Evolutionary conservation across 352 stramenopile species (phyloP).

Genomic region (Pythium brassicae): DNA sequence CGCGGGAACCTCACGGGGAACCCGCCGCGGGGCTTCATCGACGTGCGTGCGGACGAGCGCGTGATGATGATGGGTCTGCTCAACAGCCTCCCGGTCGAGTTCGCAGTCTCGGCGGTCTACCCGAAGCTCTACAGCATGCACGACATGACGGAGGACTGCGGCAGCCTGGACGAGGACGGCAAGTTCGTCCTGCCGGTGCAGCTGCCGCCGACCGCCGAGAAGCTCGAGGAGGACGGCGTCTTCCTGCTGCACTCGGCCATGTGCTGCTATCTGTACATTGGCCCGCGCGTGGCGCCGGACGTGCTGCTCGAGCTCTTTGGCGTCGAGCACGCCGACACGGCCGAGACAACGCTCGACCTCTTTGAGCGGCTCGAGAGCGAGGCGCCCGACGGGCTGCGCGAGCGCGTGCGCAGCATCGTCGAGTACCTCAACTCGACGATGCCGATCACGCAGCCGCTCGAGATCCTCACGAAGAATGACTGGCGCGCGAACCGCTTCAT

Average conservation of each 20-base stretch:
- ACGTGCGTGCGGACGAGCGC: constrained; percentile 82
- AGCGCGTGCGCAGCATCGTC: constrained; percentile 64
- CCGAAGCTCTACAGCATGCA: constrained; percentile 86
- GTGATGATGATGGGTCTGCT: constrained; percentile 84
- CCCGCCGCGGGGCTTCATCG: constrained; percentile 75
- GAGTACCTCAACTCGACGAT: constrained; percentile 81
- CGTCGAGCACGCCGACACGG: constrained; percentile 72
- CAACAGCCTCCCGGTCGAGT: constrained; percentile 76
- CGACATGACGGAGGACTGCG: constrained; percentile 78
- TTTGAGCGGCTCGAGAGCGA: constrained; percentile 65
- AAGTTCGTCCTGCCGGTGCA: constrained; percentile 74
- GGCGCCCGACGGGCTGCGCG: constrained; percentile 44
- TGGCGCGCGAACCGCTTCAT: constrained; percentile 83
- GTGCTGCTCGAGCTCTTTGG: constrained; percentile 83
- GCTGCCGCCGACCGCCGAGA: constrained; percentile 79
- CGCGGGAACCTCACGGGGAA: constrained; percentile 79
- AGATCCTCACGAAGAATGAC: constrained; percentile 83
- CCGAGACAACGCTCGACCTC: constrained; percentile 61
- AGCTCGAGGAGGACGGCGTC: constrained; percentile 80
- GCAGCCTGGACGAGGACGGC: constrained; percentile 69
- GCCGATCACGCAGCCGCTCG: constrained; percentile 76
- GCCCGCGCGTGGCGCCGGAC: constrained; percentile 56
- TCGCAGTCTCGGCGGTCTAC: constrained; percentile 84
- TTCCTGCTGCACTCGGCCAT: constrained; percentile 87
- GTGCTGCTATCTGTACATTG: constrained; percentile 88